Conservation (phyloP, 768 basidiomycete genomes). For the Macrocybe gigantea region DNA sequence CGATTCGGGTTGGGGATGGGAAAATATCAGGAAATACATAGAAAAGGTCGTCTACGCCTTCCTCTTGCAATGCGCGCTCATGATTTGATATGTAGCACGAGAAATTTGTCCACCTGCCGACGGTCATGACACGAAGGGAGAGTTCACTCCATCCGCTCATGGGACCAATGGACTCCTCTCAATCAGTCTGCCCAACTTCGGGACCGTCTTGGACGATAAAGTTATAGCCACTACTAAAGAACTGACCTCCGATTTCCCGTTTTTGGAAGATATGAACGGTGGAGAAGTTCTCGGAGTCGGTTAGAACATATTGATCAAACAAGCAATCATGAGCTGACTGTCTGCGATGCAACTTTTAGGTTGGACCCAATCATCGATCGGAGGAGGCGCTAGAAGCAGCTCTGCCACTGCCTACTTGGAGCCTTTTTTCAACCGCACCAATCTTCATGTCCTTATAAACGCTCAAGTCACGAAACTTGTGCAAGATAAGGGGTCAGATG, state of each 20-base stretch:
- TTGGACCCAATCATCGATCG: conserved; percentile 27
- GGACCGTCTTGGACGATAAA: conserved; percentile 22
- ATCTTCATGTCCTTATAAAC: conserved; percentile 16
- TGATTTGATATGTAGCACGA: conserved; percentile 15
- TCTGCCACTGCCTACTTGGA: conserved; percentile 31
- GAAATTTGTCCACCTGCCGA: conserved; percentile 18
- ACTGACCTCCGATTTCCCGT: conserved; percentile 25
- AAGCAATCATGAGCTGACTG: not conserved
- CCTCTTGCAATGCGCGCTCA: conserved; percentile 14
- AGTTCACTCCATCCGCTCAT: conserved; percentile 19
- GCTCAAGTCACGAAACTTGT: conserved; percentile 6
- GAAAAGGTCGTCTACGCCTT: conserved; percentile 16
- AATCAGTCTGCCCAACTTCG: conserved; percentile 17
- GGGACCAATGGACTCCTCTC: conserved; percentile 16
- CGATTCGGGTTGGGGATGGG: conserved; percentile 33
- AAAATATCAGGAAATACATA: conserved; percentile 16
- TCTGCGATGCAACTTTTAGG: conserved; percentile 8
- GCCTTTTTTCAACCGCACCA: conserved; percentile 20
- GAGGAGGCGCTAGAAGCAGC: conserved; percentile 26
- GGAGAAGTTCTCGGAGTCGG: conserved; percentile 23
- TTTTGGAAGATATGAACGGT: conserved; percentile 26
- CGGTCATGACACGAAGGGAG: conserved; percentile 19
- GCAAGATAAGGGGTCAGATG: not conserved
- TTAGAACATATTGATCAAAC: not conserved
- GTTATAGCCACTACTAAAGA: conserved; percentile 31